These are phyloP conservation scores for Pezicula radicicola DNA, from an alignment of 2,329 filamentous ascomycete species.

Conservation along the genomic window DNA sequence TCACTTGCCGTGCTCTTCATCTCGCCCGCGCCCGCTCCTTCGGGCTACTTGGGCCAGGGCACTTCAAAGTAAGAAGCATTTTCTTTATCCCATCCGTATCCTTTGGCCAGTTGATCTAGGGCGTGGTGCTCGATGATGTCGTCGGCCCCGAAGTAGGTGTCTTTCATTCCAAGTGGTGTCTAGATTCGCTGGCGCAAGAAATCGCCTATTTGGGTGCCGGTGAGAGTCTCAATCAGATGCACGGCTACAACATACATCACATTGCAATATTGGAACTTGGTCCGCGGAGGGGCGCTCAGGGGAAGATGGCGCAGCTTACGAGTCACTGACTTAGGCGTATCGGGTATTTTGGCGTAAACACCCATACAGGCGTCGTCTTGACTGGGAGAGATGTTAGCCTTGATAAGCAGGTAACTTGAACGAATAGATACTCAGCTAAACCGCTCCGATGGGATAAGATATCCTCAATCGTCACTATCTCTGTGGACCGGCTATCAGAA, in stretches of 20 bases:
- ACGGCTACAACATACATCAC: constrained; percentile 42
- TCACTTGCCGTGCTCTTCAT: constrained; percentile 10
- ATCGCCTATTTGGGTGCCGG: constrained; percentile 32
- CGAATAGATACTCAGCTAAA: constrained; percentile 29
- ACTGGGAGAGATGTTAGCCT: background rate
- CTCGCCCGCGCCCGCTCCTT: constrained; percentile 13
- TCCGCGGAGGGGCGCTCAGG: constrained; percentile 38
- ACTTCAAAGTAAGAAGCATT: constrained; percentile 3
- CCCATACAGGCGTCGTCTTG: constrained; percentile 34
- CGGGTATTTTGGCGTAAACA: constrained; percentile 25
- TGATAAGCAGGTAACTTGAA: background rate
- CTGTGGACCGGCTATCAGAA: constrained; percentile 40
- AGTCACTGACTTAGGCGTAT: constrained; percentile 28
- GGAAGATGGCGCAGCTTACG: constrained; percentile 43
- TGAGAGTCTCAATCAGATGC: constrained; percentile 41
- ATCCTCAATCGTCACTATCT: constrained; percentile 49
- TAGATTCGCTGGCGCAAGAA: constrained; percentile 39
- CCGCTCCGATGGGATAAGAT: constrained; percentile 49
- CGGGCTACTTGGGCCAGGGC: constrained; percentile 6
- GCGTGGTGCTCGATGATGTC: constrained; percentile 3
- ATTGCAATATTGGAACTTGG: constrained; percentile 46
- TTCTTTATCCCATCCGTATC: constrained; percentile 10
- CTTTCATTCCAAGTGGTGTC: constrained; percentile 41
- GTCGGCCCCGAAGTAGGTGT: constrained; percentile 29
- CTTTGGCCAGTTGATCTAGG: constrained; percentile 4